phyloP scores from a whole-genome alignment of 2,329 filamentous ascomycete genomes.

The Aspergillus awamori region DNA sequence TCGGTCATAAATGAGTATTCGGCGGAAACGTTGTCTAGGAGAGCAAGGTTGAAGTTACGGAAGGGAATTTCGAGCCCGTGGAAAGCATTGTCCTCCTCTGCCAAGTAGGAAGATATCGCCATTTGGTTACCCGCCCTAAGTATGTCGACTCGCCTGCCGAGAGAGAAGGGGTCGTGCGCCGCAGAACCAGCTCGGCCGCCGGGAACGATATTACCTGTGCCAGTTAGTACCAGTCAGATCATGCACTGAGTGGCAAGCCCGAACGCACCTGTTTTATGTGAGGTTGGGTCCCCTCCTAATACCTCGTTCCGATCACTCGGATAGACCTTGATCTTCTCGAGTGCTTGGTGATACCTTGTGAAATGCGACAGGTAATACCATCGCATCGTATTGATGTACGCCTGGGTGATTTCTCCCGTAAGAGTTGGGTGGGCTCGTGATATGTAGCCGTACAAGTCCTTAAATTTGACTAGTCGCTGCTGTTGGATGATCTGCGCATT shows the following conservation, averaged over 20 bases:
- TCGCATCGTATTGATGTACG: slow-evolving; percentile 97
- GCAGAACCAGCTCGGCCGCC: slow-evolving; percentile 42
- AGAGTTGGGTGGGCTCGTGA: slow-evolving; percentile 79
- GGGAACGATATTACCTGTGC: slow-evolving; percentile 40
- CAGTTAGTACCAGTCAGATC: slow-evolving; percentile 11
- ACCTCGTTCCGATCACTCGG: slow-evolving; percentile 79
- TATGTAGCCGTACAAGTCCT: slow-evolving; percentile 84
- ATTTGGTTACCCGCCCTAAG: slow-evolving; percentile 72
- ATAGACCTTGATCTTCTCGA: slow-evolving; percentile 84
- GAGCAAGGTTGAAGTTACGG: slow-evolving; percentile 88
- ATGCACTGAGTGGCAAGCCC: background rate
- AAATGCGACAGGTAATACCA: slow-evolving; percentile 98
- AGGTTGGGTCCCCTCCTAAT: slow-evolving; percentile 74
- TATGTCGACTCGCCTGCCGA: slow-evolving; percentile 83
- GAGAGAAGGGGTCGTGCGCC: slow-evolving; percentile 79
- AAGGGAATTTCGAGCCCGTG: slow-evolving; percentile 92
- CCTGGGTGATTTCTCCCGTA: slow-evolving; percentile 84
- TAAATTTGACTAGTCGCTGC: slow-evolving; percentile 84
- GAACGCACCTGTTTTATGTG: slow-evolving; percentile 59
- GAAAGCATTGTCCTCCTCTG: slow-evolving; percentile 81
- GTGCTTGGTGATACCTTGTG: slow-evolving; percentile 77
- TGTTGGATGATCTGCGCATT: slow-evolving; percentile 97
- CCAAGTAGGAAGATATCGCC: slow-evolving; percentile 83
- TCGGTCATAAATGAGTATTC: slow-evolving; percentile 93
- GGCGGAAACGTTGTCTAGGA: slow-evolving; percentile 90